Evolutionary conservation across 78 protist genomes (phyloP), one percentile per base, ranked within the genome.

Genomic region (Dictyostelium capitatum): DNA sequence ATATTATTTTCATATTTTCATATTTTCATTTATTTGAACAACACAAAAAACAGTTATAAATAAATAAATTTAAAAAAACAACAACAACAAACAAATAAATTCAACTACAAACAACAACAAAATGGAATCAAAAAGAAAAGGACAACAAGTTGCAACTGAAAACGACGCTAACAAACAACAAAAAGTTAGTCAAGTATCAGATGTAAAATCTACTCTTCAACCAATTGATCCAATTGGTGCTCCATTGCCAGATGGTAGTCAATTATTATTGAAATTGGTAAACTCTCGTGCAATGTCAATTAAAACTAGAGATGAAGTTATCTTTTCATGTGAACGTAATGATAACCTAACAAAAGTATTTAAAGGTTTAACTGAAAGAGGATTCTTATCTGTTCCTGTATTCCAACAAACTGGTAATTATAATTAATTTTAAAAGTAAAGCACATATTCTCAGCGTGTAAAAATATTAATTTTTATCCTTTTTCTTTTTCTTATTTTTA

Each of bases 321-420:
- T 87, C 14, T 87, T 64, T n/a, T 64, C 74, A 48, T 69, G 78
- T 62, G 70, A 87, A 53, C 64, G 83, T 57, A 70, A 14, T 64
- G 92, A 87, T 64, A 77, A 74, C 23, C 73, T 87, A 8, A 54
- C 51, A 17, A 28, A 47, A 15, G 92, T 87, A 14, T 87, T 87
- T 79, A 87, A 87, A 87, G 92, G 92, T 48, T 48, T 87, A 64
- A 25, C 69, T 14, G 79, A 74, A 8, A 74, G 53, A 47, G 46
- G 78, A 77, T 87, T 87, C 48, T 6, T 64, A 8, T 74, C 92
- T 3, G 92, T 87, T 30, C 92, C 92, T 17, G 92, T 87, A 20
- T 87, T 87, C 78, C 62, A 59, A 57, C 78, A 82, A 77, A 64
- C 80, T 59, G 85, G 83, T 79, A 54, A 19, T 47, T 79, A 30